A percentile compares a stretch with the other conserved stretches of the same genome.
Conservation (phyloP, 192 early-diverging fungal species). For the Coemansia sp. region DNA sequence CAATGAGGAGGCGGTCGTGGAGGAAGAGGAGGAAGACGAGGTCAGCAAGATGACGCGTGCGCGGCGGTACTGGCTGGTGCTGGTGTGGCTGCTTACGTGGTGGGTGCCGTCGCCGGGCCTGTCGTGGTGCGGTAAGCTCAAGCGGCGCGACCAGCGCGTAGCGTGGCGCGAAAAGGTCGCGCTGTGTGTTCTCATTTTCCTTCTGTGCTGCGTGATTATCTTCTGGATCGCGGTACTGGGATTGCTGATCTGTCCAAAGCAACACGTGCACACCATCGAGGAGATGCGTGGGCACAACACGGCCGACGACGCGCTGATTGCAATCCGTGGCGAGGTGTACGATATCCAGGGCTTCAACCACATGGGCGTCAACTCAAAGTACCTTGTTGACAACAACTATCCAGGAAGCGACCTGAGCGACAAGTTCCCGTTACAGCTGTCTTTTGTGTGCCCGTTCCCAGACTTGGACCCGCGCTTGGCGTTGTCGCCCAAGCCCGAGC, state of each 20-base stretch:
- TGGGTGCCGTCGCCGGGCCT: constrained; percentile 81
- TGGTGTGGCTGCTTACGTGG: constrained; percentile 68
- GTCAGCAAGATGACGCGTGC: constrained; percentile 43
- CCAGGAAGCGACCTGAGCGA: constrained; percentile 63
- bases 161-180: constrained; percentile 99
- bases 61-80: constrained; percentile 73
- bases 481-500: constrained; percentile 49
- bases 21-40: constrained; percentile 53
- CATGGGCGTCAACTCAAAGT: constrained; percentile 52
- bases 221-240: constrained; percentile 83
- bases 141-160: constrained; percentile 72
- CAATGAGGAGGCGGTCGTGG: constrained; percentile 48
- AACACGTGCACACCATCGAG: constrained; percentile 64
- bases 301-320: constrained; percentile 56
- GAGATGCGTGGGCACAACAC: constrained; percentile 67
- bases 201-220: constrained; percentile 73
- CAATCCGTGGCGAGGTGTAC: constrained; percentile 82
- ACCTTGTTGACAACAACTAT: constrained; percentile 57
- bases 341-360: constrained; percentile 66
- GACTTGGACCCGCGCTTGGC: constrained; percentile 55
- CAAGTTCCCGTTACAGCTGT: constrained; percentile 69
- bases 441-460: constrained; percentile 56
- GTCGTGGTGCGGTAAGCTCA: constrained; percentile 71
- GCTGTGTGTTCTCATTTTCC: constrained; percentile 76
- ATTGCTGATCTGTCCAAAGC: constrained; percentile 68